phyloP scores from a whole-genome alignment of 2,329 filamentous ascomycete genomes.

The Lecanoromycetidae sp. region DNA sequence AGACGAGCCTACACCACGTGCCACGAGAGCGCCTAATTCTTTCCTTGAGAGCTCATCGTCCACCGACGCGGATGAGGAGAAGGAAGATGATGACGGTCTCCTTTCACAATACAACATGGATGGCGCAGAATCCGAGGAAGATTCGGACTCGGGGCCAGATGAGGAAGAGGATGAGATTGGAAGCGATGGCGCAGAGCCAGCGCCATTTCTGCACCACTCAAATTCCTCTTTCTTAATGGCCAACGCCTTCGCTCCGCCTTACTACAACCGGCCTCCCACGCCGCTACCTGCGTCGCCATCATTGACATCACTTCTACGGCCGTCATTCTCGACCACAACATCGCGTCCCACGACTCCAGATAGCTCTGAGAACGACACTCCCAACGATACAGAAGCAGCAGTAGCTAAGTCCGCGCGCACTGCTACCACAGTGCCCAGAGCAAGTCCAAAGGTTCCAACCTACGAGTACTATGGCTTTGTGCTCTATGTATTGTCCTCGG shows the following conservation, averaged over 20 bases:
- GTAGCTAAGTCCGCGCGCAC: slow-evolving; percentile 49
- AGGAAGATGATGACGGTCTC: slow-evolving; percentile 32
- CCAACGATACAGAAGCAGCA: slow-evolving; percentile 45
- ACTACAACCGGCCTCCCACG: slow-evolving; percentile 94
- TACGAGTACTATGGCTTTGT: slow-evolving; percentile 99
- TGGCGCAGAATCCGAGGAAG: slow-evolving; percentile 28
- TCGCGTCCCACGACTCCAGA: slow-evolving; percentile 91
- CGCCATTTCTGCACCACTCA: slow-evolving; percentile 31
- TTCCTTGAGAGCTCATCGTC: slow-evolving; percentile 5
- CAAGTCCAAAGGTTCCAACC: slow-evolving; percentile 87
- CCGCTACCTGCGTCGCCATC: slow-evolving; percentile 87
- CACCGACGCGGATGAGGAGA: slow-evolving; percentile 4
- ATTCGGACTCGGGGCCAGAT: slow-evolving; percentile 28
- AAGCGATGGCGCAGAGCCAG: slow-evolving; percentile 19
- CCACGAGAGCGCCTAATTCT: background rate
- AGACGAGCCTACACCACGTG: slow-evolving; percentile 2
- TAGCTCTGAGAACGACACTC: slow-evolving; percentile 70
- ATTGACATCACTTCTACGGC: slow-evolving; percentile 76
- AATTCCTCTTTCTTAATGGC: slow-evolving; percentile 31
- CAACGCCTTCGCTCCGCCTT: slow-evolving; percentile 60
- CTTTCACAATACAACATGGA: slow-evolving; percentile 35
- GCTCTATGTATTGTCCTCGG: slow-evolving; percentile 76
- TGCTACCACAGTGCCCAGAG: slow-evolving; percentile 60
- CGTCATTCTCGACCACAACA: slow-evolving; percentile 51
- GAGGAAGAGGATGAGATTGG: slow-evolving; percentile 21